Percentiles rank a stretch among this genome's conserved stretches.
These are phyloP conservation scores for Corymbia calophylla DNA, from an alignment of 441 rosid genomes.

Conservation along the genomic window DNA sequence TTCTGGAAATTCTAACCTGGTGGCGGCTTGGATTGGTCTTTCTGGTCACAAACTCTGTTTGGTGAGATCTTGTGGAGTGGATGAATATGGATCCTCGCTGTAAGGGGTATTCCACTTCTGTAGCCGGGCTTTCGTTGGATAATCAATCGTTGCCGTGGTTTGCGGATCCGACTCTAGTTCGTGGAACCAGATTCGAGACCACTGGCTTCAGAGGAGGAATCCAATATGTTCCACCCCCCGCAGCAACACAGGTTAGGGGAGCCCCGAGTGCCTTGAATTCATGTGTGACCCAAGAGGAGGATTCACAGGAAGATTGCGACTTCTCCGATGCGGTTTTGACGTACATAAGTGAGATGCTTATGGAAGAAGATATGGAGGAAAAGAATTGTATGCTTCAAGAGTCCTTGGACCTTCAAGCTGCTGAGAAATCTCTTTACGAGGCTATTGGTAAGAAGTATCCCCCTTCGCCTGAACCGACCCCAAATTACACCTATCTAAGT, in stretches of 20 bases:
- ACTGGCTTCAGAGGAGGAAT: neutral
- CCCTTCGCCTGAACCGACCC: neutral
- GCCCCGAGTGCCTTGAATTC: neutral
- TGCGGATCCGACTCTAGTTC: neutral
- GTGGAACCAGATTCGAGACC: neutral
- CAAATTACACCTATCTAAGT: neutral
- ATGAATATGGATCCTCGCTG: slow-evolving; percentile 4
- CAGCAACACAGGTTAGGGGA: neutral
- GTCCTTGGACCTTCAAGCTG: slow-evolving; percentile 13
- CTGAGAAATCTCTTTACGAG: slow-evolving; percentile 11
- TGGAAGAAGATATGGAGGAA: slow-evolving; percentile 18
- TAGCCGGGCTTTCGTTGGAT: neutral
- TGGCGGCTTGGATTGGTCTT: neutral
- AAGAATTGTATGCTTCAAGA: slow-evolving; percentile 15
- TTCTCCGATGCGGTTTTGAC: slow-evolving; percentile 10
- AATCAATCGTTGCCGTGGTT: neutral
- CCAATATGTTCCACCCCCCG: neutral
- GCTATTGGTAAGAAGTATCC: slow-evolving; percentile 10
- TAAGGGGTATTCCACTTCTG: neutral
- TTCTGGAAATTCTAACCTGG: neutral
- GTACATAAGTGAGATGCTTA: slow-evolving; percentile 11
- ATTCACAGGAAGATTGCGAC: neutral
- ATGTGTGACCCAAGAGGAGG: neutral
- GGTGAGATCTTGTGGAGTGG: neutral
- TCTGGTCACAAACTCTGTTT: neutral